phyloP scores from a whole-genome alignment of 2,329 filamentous ascomycete genomes.

The Falciphora oryzae region DNA sequence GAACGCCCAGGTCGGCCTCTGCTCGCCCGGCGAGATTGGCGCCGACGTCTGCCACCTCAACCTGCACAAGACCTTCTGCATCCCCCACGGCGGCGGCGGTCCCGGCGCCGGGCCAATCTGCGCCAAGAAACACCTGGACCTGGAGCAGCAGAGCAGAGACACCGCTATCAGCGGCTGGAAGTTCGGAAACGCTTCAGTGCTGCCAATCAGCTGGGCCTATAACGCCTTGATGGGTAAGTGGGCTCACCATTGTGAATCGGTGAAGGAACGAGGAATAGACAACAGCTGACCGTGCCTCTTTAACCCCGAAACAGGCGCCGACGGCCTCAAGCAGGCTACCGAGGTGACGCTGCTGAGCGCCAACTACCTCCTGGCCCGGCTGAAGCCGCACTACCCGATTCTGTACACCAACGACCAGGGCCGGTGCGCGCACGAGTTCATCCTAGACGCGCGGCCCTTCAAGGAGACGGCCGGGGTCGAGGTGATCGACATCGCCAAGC shows the following conservation, averaged over 20 bases:
- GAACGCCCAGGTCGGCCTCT: conserved; percentile 96
- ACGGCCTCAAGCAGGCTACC: conserved; percentile 81
- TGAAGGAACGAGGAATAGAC: background rate
- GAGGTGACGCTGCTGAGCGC: conserved; percentile 92
- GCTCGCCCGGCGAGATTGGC: conserved; percentile 89
- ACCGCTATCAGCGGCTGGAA: conserved; percentile 69
- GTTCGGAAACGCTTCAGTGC: conserved; percentile 84
- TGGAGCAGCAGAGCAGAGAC: conserved; percentile 18
- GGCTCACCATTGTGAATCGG: background rate
- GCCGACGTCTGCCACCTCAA: conserved; percentile 97
- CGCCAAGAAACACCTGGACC: conserved; percentile 73
- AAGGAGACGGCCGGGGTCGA: conserved; percentile 78
- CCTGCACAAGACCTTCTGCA: conserved; percentile 98
- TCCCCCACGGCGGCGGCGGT: conserved; percentile 90
- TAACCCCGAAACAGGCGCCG: conserved; percentile 36
- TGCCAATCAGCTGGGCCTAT: conserved; percentile 93
- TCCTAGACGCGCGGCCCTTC: conserved; percentile 82
- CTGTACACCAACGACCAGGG: conserved; percentile 88
- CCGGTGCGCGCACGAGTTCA: conserved; percentile 95
- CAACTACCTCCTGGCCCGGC: conserved; percentile 88
- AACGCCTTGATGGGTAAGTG: conserved; percentile 81
- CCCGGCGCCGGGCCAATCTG: conserved; percentile 92
- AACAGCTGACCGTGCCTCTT: conserved; percentile 7
- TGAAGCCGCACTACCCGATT: conserved; percentile 81
- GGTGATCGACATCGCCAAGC: conserved; percentile 92